phyloP scores from a whole-genome alignment of 2,329 filamentous ascomycete species.

The Chaetomiaceae sp. region DNA sequence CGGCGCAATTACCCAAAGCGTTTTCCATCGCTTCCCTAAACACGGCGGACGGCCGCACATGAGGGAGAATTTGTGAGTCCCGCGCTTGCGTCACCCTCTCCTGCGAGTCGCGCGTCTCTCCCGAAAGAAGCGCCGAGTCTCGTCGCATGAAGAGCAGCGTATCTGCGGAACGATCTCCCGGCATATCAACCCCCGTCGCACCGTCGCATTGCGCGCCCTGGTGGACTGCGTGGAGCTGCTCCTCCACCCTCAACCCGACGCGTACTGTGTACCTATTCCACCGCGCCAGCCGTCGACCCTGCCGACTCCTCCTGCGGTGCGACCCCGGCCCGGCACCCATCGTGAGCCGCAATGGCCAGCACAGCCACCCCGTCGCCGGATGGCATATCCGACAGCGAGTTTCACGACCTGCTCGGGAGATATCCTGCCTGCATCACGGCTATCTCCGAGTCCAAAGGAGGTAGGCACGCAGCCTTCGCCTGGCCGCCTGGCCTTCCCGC shows the following conservation, averaged over 20 bases:
- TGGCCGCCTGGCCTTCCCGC: too few relatives aligned
- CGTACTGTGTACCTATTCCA: conserved; percentile 11
- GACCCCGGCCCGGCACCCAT: conserved; percentile 14
- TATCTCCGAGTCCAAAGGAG: conserved; percentile 40
- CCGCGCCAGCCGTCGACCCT: not conserved
- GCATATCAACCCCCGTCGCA: conserved; percentile 14
- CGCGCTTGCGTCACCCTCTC: not conserved
- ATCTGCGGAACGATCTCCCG: conserved; percentile 20
- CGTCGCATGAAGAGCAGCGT: conserved; percentile 8
- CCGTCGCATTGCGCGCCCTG: conserved; percentile 3
- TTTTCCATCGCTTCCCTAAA: not conserved
- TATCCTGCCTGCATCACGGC: conserved; percentile 28
- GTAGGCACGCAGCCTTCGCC: too few relatives aligned
- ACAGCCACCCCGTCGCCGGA: conserved; percentile 21
- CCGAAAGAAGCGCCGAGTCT: not conserved
- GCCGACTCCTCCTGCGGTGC: conserved; percentile 14
- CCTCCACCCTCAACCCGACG: too few relatives aligned
- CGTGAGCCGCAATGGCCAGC: conserved; percentile 25
- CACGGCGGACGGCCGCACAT: conserved; percentile 1
- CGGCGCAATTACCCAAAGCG: conserved; percentile 2
- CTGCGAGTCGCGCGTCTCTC: not conserved
- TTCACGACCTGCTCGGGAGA: conserved; percentile 21
- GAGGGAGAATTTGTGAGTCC: not conserved
- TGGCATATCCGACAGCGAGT: conserved; percentile 25
- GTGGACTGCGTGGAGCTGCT: too few relatives aligned